Conservation (phyloP, 169 alveolate species). For the Neospora caninum region DNA sequence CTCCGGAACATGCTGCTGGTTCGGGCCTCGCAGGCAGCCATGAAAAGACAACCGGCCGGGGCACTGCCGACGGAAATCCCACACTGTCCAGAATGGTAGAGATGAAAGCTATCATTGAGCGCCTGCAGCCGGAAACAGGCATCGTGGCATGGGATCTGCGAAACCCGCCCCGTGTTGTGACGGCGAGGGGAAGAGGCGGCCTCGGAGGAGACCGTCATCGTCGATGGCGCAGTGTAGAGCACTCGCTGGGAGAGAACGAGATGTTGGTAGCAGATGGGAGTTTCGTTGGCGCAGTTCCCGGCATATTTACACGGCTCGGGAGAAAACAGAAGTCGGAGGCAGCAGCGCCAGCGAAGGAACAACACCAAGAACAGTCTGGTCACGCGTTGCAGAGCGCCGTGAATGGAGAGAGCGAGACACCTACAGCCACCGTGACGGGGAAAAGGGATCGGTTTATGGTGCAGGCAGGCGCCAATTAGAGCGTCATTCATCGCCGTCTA, state of each 20-base stretch:
- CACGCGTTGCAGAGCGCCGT: neutral
- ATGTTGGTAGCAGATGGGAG: neutral
- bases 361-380: neutral
- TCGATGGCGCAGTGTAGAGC: no score
- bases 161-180: slow-evolving; percentile 4
- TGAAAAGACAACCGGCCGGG: neutral
- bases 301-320: neutral
- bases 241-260: no score
- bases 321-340: neutral
- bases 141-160: neutral
- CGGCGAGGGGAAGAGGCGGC: neutral
- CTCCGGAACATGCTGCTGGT: no score
- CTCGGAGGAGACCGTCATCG: neutral
- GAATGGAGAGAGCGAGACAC: neutral
- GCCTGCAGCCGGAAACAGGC: slow-evolving; percentile 12
- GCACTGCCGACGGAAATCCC: neutral
- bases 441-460: neutral
- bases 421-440: neutral
- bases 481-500: no score
- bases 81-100: neutral
- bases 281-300: neutral
- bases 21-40: neutral
- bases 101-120: neutral
- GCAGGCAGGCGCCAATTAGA: neutral
- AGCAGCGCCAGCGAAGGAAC: no score